A percentile compares a stretch with the other conserved stretches of the same genome.
These are phyloP conservation scores for Datura wrightii DNA, from an alignment of 257 asterid genomes.

Conservation along the genomic window DNA sequence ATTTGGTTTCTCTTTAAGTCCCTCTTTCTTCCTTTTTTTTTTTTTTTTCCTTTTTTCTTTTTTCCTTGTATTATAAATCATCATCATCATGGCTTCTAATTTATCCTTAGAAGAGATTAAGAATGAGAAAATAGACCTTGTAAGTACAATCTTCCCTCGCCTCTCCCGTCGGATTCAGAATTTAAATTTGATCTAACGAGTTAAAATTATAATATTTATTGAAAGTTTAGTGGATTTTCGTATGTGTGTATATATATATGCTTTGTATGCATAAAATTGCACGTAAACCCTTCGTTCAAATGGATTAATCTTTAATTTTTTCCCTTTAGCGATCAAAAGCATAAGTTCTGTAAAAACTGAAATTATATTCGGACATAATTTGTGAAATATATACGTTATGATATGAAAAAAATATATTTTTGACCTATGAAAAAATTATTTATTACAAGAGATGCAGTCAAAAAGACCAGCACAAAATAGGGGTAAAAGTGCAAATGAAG, in stretches of 20 bases:
- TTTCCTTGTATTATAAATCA: neutral
- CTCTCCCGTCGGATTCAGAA: neutral
- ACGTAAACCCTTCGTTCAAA: no score
- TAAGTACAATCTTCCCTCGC: neutral
- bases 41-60: neutral
- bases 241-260: neutral
- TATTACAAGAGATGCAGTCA: no score
- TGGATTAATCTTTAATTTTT: no score
- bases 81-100: conserved; percentile 13
- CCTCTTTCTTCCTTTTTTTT: neutral
- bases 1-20: neutral
- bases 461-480: no score
- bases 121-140: conserved; percentile 27
- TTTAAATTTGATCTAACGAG: neutral
- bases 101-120: conserved; percentile 23
- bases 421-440: no score
- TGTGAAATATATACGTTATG: no score
- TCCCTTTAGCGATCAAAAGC: no score
- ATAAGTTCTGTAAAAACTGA: no score
- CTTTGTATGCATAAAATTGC: no score
- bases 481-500: no score
- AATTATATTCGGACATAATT: no score
- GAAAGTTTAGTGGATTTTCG: neutral
- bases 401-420: no score
- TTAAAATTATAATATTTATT: neutral